A percentile compares a stretch with the other conserved stretches of the same genome.
phyloP scores from a whole-genome alignment of 306 rosid genomes.

The Cajanus cajan region DNA sequence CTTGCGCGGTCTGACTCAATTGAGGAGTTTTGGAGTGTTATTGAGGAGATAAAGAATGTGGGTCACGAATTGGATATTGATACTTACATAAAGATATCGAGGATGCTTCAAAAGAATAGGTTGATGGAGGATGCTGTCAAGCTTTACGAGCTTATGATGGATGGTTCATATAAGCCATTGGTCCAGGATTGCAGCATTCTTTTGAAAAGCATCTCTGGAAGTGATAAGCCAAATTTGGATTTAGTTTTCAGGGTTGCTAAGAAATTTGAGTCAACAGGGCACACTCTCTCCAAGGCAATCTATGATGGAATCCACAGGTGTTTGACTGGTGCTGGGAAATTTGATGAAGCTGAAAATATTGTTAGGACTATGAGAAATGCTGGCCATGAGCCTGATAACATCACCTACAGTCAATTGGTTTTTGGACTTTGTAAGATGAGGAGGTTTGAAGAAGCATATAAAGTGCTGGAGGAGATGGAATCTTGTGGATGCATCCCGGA shows the following conservation, averaged over 20 bases:
- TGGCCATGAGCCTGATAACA: constrained; percentile 80
- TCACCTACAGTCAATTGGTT: constrained; percentile 77
- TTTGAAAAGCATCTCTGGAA: constrained; percentile 43
- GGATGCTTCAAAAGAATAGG: constrained; percentile 63
- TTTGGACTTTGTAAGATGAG: constrained; percentile 77
- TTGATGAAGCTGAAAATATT: constrained; percentile 73
- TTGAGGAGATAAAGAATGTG: constrained; percentile 63
- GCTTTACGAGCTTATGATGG: constrained; percentile 94
- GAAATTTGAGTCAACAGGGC: constrained; percentile 62
- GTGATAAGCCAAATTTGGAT: constrained; percentile 54
- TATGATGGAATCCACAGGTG: constrained; percentile 90
- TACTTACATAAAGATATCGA: constrained; percentile 66
- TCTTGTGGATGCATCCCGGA: constrained; percentile 74
- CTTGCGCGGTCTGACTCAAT: constrained; percentile 59
- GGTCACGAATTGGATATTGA: constrained; percentile 74
- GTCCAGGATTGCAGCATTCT: constrained; percentile 54
- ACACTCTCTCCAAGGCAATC: constrained; percentile 58
- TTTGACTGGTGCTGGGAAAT: constrained; percentile 60
- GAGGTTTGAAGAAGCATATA: constrained; percentile 71
- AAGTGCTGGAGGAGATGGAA: constrained; percentile 79
- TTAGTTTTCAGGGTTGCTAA: constrained; percentile 63
- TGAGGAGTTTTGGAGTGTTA: constrained; percentile 64
- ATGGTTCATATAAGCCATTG: constrained; percentile 75
- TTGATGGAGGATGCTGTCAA: constrained; percentile 80
- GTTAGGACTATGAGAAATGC: constrained; percentile 60